These are phyloP conservation scores for Corchorus olitorius DNA, from an alignment of 345 rosid species.

Conservation along the genomic window DNA sequence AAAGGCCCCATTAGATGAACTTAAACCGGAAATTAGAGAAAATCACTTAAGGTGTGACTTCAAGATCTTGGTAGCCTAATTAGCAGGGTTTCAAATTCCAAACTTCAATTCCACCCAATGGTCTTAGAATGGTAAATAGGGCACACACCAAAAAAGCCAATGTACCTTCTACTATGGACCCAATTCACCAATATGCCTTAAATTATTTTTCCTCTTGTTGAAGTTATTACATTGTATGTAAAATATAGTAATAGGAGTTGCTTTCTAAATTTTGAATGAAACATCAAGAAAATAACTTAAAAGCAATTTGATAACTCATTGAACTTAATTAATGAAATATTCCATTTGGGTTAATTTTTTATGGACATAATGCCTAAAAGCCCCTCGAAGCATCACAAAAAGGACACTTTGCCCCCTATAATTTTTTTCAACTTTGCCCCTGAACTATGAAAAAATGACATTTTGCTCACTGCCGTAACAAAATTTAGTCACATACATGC, in stretches of 20 bases:
- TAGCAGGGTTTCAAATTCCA: neutral
- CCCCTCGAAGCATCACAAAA: too few species aligned
- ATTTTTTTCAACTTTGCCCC: too few species aligned
- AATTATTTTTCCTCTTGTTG: neutral
- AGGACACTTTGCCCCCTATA: too few species aligned
- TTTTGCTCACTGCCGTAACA: too few species aligned
- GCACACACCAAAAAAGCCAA: constrained; percentile 3
- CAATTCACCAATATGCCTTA: constrained; percentile 15
- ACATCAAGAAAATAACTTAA: neutral
- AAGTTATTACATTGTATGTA: too few species aligned
- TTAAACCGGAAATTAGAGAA: neutral
- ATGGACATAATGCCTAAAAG: too few species aligned
- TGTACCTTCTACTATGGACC: constrained; percentile 3
- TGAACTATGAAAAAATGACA: too few species aligned
- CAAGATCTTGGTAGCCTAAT: neutral
- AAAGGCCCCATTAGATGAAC: neutral
- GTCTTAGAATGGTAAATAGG: constrained; percentile 6
- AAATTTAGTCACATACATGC: too few species aligned
- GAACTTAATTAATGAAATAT: neutral
- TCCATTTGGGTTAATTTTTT: neutral
- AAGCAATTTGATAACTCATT: neutral
- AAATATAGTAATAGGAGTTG: too few species aligned
- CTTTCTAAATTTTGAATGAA: neutral
- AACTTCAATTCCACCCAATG: constrained; percentile 1
- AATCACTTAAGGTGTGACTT: neutral